phyloP scores from a whole-genome alignment of 495 filamentous ascomycete genomes.

The Lindgomyces ingoldianus region DNA sequence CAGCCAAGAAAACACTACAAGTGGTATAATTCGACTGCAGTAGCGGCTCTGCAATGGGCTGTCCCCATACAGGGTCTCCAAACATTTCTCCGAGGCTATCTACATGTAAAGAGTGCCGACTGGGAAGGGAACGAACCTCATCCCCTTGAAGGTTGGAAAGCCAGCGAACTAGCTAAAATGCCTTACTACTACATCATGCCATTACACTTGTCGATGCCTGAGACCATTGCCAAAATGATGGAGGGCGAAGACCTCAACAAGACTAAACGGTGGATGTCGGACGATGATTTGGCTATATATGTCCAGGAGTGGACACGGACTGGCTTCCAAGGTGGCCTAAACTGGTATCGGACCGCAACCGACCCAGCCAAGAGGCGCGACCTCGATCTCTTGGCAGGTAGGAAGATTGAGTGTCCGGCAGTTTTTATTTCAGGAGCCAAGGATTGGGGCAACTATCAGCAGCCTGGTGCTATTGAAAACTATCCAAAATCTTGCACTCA shows the following conservation, averaged over 20 bases:
- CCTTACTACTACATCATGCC: slow-evolving; percentile 73
- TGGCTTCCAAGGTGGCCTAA: slow-evolving; percentile 70
- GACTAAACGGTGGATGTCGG: slow-evolving; percentile 54
- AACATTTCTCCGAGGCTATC: slow-evolving; percentile 64
- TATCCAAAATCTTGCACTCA: slow-evolving; percentile 56
- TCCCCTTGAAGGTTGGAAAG: slow-evolving; percentile 57
- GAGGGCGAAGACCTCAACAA: slow-evolving; percentile 46
- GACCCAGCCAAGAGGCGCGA: slow-evolving; percentile 54
- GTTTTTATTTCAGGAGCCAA: slow-evolving; percentile 59
- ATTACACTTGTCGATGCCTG: slow-evolving; percentile 57
- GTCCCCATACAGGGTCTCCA: slow-evolving; percentile 54
- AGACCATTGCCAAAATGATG: slow-evolving; percentile 58
- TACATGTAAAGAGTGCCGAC: slow-evolving; percentile 66
- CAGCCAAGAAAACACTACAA: slow-evolving; percentile 67
- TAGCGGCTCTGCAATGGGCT: slow-evolving; percentile 63
- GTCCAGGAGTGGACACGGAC: slow-evolving; percentile 61
- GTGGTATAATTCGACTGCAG: slow-evolving; percentile 64
- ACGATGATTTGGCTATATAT: slow-evolving; percentile 61
- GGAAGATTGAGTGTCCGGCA: slow-evolving; percentile 63
- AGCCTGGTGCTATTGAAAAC: slow-evolving; percentile 62
- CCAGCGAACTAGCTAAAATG: slow-evolving; percentile 57
- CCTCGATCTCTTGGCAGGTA: slow-evolving; percentile 60
- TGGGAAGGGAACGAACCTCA: slow-evolving; percentile 58
- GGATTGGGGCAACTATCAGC: slow-evolving; percentile 70
- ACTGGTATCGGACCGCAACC: slow-evolving; percentile 67